These are phyloP conservation scores for Penicillium turbatum DNA, from an alignment of 495 filamentous ascomycete species.

Conservation along the genomic window DNA sequence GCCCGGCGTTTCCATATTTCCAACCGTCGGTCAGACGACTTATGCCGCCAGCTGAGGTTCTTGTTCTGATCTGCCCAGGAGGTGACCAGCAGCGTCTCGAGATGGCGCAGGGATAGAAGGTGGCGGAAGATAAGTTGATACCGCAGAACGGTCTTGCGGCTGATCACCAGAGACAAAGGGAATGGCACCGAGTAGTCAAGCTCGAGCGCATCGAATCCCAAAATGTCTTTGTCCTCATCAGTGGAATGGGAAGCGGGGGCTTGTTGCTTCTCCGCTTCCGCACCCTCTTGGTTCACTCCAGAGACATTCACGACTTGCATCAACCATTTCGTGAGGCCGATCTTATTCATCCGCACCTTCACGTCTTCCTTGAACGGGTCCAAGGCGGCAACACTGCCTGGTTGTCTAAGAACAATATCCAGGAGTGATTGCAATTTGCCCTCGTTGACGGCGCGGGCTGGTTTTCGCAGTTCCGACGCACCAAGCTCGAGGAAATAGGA, in stretches of 20 bases:
- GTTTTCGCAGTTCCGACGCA: slow-evolving; percentile 81
- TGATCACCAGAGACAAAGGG: slow-evolving; percentile 93
- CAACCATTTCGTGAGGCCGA: slow-evolving; percentile 83
- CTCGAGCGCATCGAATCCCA: slow-evolving; percentile 85
- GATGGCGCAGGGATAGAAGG: slow-evolving; percentile 77
- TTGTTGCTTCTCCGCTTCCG: slow-evolving; percentile 55
- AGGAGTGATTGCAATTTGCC: slow-evolving; percentile 90
- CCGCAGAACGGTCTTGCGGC: slow-evolving; percentile 88
- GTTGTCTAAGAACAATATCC: slow-evolving; percentile 90
- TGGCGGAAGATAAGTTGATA: slow-evolving; percentile 97
- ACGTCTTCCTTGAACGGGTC: slow-evolving; percentile 98
- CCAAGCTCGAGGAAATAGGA: slow-evolving; percentile 93
- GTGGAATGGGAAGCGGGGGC: slow-evolving; percentile 44
- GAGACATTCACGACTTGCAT: slow-evolving; percentile 95
- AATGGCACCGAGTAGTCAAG: slow-evolving; percentile 94
- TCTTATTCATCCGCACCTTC: slow-evolving; percentile 94
- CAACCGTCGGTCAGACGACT: slow-evolving; percentile 64
- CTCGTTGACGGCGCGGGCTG: slow-evolving; percentile 80
- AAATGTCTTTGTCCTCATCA: slow-evolving; percentile 80
- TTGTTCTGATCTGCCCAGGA: slow-evolving; percentile 90
- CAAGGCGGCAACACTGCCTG: slow-evolving; percentile 86
- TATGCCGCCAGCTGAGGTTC: slow-evolving; percentile 77
- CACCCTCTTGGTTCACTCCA: slow-evolving; percentile 80
- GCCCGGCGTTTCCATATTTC: slow-evolving; percentile 91
- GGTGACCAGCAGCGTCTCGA: slow-evolving; percentile 76